phyloP scores from a whole-genome alignment of 371 early-diverging fungal genomes.

The Choanephora cucurbitarum region DNA sequence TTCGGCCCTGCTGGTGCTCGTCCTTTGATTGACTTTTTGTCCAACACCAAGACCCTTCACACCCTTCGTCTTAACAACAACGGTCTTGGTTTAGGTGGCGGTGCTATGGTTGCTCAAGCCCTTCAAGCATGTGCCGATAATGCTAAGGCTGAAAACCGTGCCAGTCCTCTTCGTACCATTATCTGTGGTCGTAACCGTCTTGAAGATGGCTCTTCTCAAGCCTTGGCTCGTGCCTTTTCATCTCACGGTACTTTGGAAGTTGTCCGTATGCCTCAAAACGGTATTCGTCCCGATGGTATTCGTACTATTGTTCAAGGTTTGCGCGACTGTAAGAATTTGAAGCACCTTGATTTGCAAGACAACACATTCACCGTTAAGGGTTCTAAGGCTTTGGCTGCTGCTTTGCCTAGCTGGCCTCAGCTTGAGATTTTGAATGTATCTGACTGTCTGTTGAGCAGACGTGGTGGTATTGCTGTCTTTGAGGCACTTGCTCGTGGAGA shows the following conservation, averaged over 20 bases:
- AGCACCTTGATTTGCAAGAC: slow-evolving; percentile 91
- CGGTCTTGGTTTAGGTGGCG: slow-evolving; percentile 92
- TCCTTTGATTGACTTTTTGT: slow-evolving; percentile 83
- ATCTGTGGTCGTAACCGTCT: slow-evolving; percentile 94
- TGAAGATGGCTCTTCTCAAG: slow-evolving; percentile 80
- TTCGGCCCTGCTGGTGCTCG: slow-evolving; percentile 95
- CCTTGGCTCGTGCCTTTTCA: slow-evolving; percentile 81
- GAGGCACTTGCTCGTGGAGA: slow-evolving; percentile 61
- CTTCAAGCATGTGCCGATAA: slow-evolving; percentile 75
- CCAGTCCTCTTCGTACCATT: slow-evolving; percentile 75
- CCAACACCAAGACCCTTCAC: slow-evolving; percentile 76
- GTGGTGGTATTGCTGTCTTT: slow-evolving; percentile 69
- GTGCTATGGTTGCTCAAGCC: slow-evolving; percentile 84
- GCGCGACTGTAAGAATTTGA: slow-evolving; percentile 65
- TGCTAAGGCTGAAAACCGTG: slow-evolving; percentile 60
- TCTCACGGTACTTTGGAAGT: slow-evolving; percentile 75
- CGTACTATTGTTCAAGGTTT: slow-evolving; percentile 71
- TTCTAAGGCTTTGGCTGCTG: slow-evolving; percentile 77
- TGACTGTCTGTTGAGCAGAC: slow-evolving; percentile 85
- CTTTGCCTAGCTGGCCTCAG: slow-evolving; percentile 77
- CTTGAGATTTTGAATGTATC: slow-evolving; percentile 83
- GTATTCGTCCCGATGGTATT: slow-evolving; percentile 95
- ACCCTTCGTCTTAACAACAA: slow-evolving; percentile 93
- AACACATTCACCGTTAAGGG: slow-evolving; percentile 93
- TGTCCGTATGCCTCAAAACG: slow-evolving; percentile 96